These are phyloP conservation scores for Pelargonium cotyledonis DNA, from an alignment of 441 rosid genomes.

Conservation along the genomic window DNA sequence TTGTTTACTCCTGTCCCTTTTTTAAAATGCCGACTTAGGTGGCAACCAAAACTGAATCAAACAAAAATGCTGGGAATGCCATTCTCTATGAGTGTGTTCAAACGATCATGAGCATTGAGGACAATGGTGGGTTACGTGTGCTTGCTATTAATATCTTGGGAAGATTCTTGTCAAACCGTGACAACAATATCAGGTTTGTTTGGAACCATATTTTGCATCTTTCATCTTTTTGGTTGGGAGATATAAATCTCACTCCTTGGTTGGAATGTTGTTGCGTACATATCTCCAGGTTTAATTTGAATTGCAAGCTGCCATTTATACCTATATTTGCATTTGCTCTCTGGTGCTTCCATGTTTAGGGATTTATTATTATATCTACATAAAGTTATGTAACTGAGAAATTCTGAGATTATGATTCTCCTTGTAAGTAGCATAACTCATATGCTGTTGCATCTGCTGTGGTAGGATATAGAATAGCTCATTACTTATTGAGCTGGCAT, in stretches of 20 bases:
- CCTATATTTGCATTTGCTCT: neutral
- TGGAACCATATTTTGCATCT: neutral
- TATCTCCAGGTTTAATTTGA: too few relatives aligned
- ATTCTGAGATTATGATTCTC: neutral
- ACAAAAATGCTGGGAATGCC: slow-evolving; percentile 98
- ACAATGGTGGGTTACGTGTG: slow-evolving; percentile 92
- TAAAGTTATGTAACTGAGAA: neutral
- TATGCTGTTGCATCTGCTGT: neutral
- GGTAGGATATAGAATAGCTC: neutral
- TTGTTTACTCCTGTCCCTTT: slow-evolving; percentile 13
- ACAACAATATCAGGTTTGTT: slow-evolving; percentile 90
- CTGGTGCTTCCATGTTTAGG: neutral
- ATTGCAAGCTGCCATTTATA: neutral
- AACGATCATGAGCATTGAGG: slow-evolving; percentile 97
- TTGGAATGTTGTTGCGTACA: too few relatives aligned
- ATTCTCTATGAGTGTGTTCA: slow-evolving; percentile 95
- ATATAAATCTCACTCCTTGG: neutral
- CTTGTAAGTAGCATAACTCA: neutral
- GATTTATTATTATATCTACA: neutral
- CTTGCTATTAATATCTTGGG: slow-evolving; percentile 98
- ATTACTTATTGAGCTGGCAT: neutral
- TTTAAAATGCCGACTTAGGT: slow-evolving; percentile 48
- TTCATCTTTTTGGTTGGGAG: neutral
- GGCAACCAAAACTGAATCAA: slow-evolving; percentile 97
- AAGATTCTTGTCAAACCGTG: slow-evolving; percentile 95